phyloP scores from a whole-genome alignment of 73 alveolate genomes.

The Paramecium tetraurelia region DNA sequence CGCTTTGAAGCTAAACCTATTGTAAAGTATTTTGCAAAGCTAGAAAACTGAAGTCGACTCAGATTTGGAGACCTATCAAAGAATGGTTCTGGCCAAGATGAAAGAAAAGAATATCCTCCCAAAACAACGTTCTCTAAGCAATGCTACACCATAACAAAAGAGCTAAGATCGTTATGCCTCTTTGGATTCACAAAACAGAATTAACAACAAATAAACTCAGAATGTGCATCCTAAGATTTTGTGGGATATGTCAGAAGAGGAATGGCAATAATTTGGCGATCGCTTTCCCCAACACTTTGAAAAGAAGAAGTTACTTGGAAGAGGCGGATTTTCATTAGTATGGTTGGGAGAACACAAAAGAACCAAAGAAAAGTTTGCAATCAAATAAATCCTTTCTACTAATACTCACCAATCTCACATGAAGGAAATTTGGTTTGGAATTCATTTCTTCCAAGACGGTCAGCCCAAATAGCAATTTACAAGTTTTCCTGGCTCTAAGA shows the following conservation, averaged over 20 bases:
- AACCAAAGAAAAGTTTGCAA: conserved; percentile 57
- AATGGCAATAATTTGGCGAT: conserved; percentile 50
- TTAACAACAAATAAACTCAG: neutral
- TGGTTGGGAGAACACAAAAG: conserved; percentile 61
- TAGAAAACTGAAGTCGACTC: conserved; percentile 39
- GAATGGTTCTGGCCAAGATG: neutral
- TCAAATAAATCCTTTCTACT: conserved; percentile 44
- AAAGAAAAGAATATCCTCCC: neutral
- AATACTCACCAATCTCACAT: conserved; percentile 61
- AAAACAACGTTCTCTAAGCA: neutral
- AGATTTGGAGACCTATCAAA: conserved; percentile 9
- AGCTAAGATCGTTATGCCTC: conserved; percentile 12
- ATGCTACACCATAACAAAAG: neutral
- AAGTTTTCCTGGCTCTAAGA: conserved; percentile 23
- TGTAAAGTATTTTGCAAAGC: neutral
- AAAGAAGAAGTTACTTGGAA: conserved; percentile 55
- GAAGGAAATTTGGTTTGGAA: conserved; percentile 62
- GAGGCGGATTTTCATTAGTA: conserved; percentile 61
- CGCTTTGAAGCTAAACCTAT: neutral
- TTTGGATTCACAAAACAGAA: neutral
- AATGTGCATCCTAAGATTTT: conserved; percentile 32
- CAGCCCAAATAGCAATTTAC: conserved; percentile 1
- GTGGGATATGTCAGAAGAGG: conserved; percentile 63
- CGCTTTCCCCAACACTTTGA: conserved; percentile 50
- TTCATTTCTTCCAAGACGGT: conserved; percentile 53